Conservation (phyloP, 2,329 filamentous ascomycete species). For the Neofusicoccum laricinum region DNA sequence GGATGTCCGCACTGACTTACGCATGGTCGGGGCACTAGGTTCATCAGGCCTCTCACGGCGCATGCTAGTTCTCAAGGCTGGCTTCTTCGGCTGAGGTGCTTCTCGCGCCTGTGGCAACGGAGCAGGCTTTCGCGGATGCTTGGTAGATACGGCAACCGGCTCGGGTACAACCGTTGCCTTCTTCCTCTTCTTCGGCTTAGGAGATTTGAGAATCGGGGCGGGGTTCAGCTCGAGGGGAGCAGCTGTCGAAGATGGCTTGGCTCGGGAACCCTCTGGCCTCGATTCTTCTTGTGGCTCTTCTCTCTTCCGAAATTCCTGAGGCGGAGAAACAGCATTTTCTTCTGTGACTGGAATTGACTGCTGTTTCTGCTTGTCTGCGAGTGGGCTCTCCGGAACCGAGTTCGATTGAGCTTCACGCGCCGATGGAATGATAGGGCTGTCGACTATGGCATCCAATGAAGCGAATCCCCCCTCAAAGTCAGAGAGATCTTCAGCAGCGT, state of each 20-base stretch:
- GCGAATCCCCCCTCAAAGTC: constrained; percentile 67
- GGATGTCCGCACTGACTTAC: constrained; percentile 22
- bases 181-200: constrained; percentile 41
- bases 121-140: constrained; percentile 13
- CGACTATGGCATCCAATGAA: constrained; percentile 70
- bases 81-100: constrained; percentile 34
- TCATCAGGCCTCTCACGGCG: constrained; percentile 23
- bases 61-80: constrained; percentile 42
- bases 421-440: constrained; percentile 47
- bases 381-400: constrained; percentile 10
- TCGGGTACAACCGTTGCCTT: constrained; percentile 21
- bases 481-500: constrained; percentile 71
- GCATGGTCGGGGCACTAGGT: not conserved
- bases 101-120: constrained; percentile 7
- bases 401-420: not conserved
- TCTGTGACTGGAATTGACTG: constrained; percentile 43
- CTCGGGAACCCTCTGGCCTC: not conserved
- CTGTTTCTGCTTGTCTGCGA: constrained; percentile 49
- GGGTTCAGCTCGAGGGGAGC: not conserved
- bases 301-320: not conserved
- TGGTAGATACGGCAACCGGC: not conserved
- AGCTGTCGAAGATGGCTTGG: constrained; percentile 12
- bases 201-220: constrained; percentile 16
- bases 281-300: not conserved
- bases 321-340: not conserved